Evolutionary conservation across 2,329 filamentous ascomycete species (phyloP).

Genomic region (Trichoderma oligosporum): DNA sequence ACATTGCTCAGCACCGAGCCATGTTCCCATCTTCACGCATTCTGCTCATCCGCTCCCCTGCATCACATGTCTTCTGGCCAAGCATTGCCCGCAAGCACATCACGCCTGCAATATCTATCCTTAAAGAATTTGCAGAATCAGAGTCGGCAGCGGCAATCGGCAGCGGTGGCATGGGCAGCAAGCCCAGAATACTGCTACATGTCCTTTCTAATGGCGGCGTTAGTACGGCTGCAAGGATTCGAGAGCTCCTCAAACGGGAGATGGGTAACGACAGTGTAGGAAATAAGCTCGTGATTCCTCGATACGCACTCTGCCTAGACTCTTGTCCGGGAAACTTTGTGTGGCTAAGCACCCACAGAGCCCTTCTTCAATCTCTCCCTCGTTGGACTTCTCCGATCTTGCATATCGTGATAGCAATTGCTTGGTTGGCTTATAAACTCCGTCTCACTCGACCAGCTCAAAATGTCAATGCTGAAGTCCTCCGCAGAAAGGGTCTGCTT

Average conservation of each 20-base stretch:
- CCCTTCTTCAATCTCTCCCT: slow-evolving; percentile 37
- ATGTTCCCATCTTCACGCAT: slow-evolving; percentile 45
- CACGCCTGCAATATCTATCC: slow-evolving; percentile 38
- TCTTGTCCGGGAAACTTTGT: slow-evolving; percentile 46
- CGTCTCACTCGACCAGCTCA: slow-evolving; percentile 31
- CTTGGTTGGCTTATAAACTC: slow-evolving; percentile 33
- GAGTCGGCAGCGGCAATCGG: not conserved
- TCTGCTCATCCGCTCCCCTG: slow-evolving; percentile 44
- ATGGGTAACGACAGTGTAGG: slow-evolving; percentile 21
- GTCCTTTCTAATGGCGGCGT: slow-evolving; percentile 53
- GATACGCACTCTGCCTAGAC: slow-evolving; percentile 45
- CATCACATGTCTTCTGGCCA: slow-evolving; percentile 35
- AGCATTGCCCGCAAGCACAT: slow-evolving; percentile 33
- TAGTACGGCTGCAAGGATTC: slow-evolving; percentile 38
- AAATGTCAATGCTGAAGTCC: slow-evolving; percentile 34
- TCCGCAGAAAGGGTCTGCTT: slow-evolving; percentile 35
- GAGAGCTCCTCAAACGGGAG: slow-evolving; percentile 24
- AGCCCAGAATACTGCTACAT: slow-evolving; percentile 42
- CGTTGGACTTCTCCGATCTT: slow-evolving; percentile 35
- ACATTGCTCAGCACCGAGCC: slow-evolving; percentile 43
- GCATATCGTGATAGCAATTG: slow-evolving; percentile 32
- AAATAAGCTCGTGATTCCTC: slow-evolving; percentile 32
- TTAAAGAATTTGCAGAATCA: slow-evolving; percentile 33
- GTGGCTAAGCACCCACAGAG: slow-evolving; percentile 39
- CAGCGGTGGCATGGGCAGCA: not conserved